These are phyloP conservation scores for Agastache rugosa DNA, from an alignment of 257 asterid genomes.

Conservation along the genomic window DNA sequence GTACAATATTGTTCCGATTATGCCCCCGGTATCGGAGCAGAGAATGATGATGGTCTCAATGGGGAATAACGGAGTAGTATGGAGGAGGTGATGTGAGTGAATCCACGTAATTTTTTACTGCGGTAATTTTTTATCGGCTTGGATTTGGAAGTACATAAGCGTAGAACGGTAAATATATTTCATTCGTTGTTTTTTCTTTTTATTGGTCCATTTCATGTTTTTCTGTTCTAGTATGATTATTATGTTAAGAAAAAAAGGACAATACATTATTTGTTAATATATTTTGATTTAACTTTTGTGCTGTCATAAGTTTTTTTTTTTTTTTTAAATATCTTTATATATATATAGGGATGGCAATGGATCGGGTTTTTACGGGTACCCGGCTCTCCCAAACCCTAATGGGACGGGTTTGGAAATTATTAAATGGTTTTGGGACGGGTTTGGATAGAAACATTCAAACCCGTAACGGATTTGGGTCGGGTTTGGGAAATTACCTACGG, in stretches of 20 bases:
- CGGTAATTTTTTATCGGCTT: not conserved
- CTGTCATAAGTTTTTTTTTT: not conserved
- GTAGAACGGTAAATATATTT: slow-evolving; percentile 26
- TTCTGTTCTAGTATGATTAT: slow-evolving; percentile 4
- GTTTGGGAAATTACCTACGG: too few relatives aligned
- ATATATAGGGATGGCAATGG: too few relatives aligned
- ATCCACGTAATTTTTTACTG: slow-evolving; percentile 37
- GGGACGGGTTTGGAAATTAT: too few relatives aligned
- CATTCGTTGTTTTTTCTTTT: not conserved
- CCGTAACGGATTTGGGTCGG: too few relatives aligned
- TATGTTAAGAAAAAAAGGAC: not conserved
- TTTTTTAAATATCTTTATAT: not conserved
- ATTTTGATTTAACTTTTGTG: not conserved
- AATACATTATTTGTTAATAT: not conserved
- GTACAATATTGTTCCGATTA: slow-evolving; percentile 48
- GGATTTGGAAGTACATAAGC: slow-evolving; percentile 17
- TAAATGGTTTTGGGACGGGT: too few relatives aligned
- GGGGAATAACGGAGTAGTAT: slow-evolving; percentile 33
- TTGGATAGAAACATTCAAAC: too few relatives aligned
- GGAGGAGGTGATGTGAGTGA: slow-evolving; percentile 44
- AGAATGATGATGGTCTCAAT: slow-evolving; percentile 37
- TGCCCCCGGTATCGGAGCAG: slow-evolving; percentile 44
- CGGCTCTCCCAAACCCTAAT: too few relatives aligned
- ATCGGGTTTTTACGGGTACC: too few relatives aligned
- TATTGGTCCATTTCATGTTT: not conserved